A percentile compares a stretch with the other conserved stretches of the same genome.
Conservation (phyloP, 208 protist species). For the Acanthamoeba culbertsoni region DNA sequence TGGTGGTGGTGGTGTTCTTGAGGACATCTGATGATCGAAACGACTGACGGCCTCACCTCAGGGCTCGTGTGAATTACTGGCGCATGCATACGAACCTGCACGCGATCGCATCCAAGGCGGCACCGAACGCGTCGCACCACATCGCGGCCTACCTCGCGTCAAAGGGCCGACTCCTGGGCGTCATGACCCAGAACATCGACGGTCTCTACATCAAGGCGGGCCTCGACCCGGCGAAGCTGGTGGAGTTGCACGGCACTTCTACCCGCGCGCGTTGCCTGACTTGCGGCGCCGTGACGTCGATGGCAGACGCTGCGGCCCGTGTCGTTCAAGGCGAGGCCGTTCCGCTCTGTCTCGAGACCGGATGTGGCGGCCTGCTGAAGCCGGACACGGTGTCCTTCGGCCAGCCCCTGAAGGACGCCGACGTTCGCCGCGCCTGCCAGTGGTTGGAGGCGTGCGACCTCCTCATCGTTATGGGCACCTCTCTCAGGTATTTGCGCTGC, state of each 20-base stretch:
- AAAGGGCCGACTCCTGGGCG: neutral
- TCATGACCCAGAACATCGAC: slow-evolving; percentile 47
- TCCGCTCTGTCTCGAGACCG: neutral
- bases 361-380: slow-evolving; percentile 27
- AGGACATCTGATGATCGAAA: too few relatives aligned
- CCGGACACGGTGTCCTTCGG: slow-evolving; percentile 42
- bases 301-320: neutral
- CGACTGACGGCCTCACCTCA: too few relatives aligned
- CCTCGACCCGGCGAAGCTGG: neutral
- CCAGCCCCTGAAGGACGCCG: neutral
- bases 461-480: slow-evolving; percentile 55
- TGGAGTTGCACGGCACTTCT: slow-evolving; percentile 29
- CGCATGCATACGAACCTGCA: slow-evolving; percentile 34
- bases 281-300: neutral
- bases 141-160: neutral
- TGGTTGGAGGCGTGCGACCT: slow-evolving; percentile 20
- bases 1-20: too few relatives aligned
- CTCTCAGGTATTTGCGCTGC: neutral
- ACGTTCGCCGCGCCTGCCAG: neutral
- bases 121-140: slow-evolving; percentile 31
- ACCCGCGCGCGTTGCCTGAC: neutral
- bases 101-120: neutral
- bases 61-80: slow-evolving; percentile 38
- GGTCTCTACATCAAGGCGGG: slow-evolving; percentile 10
- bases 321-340: neutral